Evolutionary conservation across 345 rosid species (phyloP).

Genomic region (Eucalyptus grandis): DNA sequence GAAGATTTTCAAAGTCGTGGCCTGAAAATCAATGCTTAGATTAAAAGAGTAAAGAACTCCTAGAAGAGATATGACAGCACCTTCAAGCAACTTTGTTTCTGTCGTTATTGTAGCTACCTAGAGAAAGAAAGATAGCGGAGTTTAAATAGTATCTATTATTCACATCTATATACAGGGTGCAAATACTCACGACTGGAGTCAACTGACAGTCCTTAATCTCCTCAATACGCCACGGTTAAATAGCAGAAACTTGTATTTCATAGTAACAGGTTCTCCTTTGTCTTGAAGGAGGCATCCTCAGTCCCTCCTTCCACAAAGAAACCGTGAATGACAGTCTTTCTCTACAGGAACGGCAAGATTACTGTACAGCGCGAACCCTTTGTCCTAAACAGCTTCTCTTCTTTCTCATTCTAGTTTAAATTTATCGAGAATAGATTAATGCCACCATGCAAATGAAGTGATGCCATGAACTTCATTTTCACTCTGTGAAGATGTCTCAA

Average conservation of each 20-base stretch:
- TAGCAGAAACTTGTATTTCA: background rate
- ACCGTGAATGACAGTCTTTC: too few species aligned
- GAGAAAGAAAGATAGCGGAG: background rate
- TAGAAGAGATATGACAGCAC: conserved; percentile 71
- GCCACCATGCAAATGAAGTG: too few species aligned
- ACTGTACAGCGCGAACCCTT: too few species aligned
- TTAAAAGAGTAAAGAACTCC: conserved; percentile 69
- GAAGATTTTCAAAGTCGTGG: conserved; percentile 85
- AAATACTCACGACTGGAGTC: too few species aligned
- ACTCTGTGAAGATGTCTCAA: conserved; percentile 23
- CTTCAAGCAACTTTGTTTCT: conserved; percentile 55
- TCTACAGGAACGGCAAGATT: too few species aligned
- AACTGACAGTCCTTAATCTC: too few species aligned
- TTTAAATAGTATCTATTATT: background rate
- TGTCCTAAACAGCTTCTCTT: too few species aligned
- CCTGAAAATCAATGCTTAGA: conserved; percentile 60
- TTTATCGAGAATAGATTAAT: too few species aligned
- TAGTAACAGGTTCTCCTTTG: background rate
- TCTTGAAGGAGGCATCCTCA: too few species aligned
- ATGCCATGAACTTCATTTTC: background rate
- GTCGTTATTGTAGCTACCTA: background rate
- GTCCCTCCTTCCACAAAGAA: too few species aligned
- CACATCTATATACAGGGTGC: background rate
- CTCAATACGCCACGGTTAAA: too few species aligned
- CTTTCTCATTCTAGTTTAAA: too few species aligned